Evolutionary conservation across 495 filamentous ascomycete species (phyloP), one percentile per base, ranked within the genome.

Genomic region (Darksidea phi): DNA sequence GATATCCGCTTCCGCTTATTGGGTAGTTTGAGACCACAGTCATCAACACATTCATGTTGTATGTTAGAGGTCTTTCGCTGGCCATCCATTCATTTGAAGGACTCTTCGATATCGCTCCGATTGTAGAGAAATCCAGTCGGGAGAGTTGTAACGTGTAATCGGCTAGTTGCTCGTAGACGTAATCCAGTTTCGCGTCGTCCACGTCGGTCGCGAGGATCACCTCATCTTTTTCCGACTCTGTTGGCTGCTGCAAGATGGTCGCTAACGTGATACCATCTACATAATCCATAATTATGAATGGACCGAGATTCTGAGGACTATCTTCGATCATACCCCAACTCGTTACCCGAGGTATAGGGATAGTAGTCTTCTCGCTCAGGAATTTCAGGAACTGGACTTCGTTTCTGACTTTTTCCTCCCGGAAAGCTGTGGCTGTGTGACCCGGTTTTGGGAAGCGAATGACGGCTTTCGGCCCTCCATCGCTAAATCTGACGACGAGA

Each of bases 261-360:
- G 64, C 67, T 60, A 74, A 53, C 55, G 51, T 55, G 46, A 58
- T 66, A 15, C 77, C 73, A 15, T 77, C 49, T 58, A 78, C 70
- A 25, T 71, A 78, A 49, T 77, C 75, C 74, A 78, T 77, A 26
- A 78, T 72, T 34, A 78, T 76, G 45, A 78, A 77, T 17, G 73
- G 76, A 23, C n/a, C n/a, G n/a, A n/a, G n/a, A n/a, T n/a, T n/a
- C n/a, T n/a, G n/a, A n/a, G n/a, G n/a, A 53, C 75, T 80, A 26
- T 67, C 68, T 12, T 65, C 54, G 54, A 70, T 66, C 12, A 38
- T 52, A 26, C 78, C 77, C 77, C 74, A 80, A n/a, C 68, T 70
- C 10, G 50, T 42, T 7, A 79, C 58, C 45, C 8, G 54, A n/a
- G 74, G 77, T 37, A 78, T 68, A 12, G 77, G 77, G 53, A 79